These are phyloP conservation scores for Chlorella sp. DNA, from an alignment of 139 green algal genomes.

Conservation along the genomic window DNA sequence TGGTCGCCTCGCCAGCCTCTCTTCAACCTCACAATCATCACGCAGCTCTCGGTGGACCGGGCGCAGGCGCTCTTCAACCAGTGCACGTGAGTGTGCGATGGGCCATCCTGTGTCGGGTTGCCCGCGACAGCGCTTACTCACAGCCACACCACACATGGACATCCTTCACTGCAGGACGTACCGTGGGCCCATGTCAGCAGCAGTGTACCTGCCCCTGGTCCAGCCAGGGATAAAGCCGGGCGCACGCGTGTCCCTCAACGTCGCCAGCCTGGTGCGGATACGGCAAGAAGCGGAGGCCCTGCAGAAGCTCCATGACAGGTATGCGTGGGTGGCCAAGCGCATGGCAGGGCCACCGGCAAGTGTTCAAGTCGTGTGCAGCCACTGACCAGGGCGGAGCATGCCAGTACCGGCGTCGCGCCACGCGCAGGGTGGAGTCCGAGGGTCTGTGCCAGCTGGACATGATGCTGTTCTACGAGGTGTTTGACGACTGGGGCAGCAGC, in stretches of 20 bases:
- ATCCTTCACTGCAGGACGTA: constrained; percentile 14
- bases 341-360: too few species aligned
- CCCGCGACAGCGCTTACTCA: neutral
- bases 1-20: constrained; percentile 3
- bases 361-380: too few species aligned
- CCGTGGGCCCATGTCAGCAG: constrained; percentile 22
- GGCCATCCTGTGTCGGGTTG: neutral
- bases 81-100: constrained; percentile 8
- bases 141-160: neutral
- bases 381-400: too few species aligned
- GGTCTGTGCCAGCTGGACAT: constrained; percentile 27
- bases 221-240: constrained; percentile 6
- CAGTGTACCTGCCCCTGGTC: constrained; percentile 25
- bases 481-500: constrained; percentile 14
- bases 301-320: neutral
- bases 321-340: too few species aligned
- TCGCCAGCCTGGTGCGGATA: neutral
- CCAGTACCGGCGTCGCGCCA: too few species aligned
- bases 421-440: constrained; percentile 4
- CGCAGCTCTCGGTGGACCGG: constrained; percentile 31
- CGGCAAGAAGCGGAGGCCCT: neutral
- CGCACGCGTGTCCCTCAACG: neutral
- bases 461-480: constrained; percentile 34
- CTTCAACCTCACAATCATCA: constrained; percentile 31
- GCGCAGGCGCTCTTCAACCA: constrained; percentile 31